Evolutionary conservation across 139 green algal species (phyloP).

Genomic region (Raphidocelis subcapitata): DNA sequence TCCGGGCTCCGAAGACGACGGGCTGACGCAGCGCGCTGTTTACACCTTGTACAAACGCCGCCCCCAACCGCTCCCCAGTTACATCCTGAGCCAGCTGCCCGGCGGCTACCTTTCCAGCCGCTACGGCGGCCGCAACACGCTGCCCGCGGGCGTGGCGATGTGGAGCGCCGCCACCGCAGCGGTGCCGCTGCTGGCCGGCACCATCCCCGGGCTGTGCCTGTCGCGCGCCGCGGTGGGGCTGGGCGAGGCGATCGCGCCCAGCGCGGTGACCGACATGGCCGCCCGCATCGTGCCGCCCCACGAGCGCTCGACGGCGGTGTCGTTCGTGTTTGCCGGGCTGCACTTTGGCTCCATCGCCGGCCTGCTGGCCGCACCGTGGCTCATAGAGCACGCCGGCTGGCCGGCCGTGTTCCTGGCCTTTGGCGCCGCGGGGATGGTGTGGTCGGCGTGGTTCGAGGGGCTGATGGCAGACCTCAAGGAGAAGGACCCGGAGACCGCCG

Average conservation of each 20-base stretch:
- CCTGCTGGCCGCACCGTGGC: slow-evolving; percentile 68
- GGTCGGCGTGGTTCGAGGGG: slow-evolving; percentile 78
- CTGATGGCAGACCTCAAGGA: slow-evolving; percentile 42
- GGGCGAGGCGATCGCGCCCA: slow-evolving; percentile 91
- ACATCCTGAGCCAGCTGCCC: slow-evolving; percentile 84
- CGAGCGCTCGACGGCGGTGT: slow-evolving; percentile 80
- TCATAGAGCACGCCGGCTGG: slow-evolving; percentile 86
- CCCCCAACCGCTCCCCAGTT: slow-evolving; percentile 29
- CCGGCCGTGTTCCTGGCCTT: slow-evolving; percentile 87
- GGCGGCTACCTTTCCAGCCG: slow-evolving; percentile 78
- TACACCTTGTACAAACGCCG: too few species aligned
- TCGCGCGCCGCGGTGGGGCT: slow-evolving; percentile 82
- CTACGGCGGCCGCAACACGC: slow-evolving; percentile 70
- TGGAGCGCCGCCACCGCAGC: slow-evolving; percentile 79
- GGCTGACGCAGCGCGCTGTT: too few species aligned
- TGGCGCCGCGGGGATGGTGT: slow-evolving; percentile 77
- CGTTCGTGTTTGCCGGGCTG: slow-evolving; percentile 90
- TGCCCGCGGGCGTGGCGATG: slow-evolving; percentile 79
- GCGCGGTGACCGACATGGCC: slow-evolving; percentile 89
- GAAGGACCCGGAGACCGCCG: slow-evolving; percentile 44
- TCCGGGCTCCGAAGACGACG: too few species aligned
- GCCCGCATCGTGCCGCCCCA: slow-evolving; percentile 64
- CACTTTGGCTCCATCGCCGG: slow-evolving; percentile 89
- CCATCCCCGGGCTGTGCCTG: slow-evolving; percentile 70
- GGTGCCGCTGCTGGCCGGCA: slow-evolving; percentile 67